These are phyloP conservation scores for Xylariaceae sp. DNA, from an alignment of 2,329 filamentous ascomycete species.

Conservation along the genomic window DNA sequence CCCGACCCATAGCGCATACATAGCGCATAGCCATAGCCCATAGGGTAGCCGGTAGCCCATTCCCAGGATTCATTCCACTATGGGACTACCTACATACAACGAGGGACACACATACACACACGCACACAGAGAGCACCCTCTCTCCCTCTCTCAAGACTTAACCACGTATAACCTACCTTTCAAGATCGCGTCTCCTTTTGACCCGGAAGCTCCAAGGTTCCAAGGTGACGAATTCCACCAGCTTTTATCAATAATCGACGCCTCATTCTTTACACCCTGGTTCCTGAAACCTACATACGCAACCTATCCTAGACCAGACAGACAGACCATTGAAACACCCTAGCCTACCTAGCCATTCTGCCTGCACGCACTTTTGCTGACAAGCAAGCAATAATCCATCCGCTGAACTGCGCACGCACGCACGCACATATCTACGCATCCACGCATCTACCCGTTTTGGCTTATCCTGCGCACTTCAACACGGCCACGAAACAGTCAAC, in stretches of 20 bases:
- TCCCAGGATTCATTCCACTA: constrained; percentile 5
- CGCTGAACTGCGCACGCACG: constrained; percentile 1
- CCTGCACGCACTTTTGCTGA: constrained; percentile 5
- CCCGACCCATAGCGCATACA: not conserved
- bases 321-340: not conserved
- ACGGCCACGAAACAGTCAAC: constrained; percentile 9
- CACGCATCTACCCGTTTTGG: not conserved
- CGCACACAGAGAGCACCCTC: constrained; percentile 2
- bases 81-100: not conserved
- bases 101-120: not conserved
- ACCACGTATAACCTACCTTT: not conserved
- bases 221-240: not conserved
- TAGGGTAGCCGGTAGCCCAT: not conserved
- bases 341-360: not conserved
- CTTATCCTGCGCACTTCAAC: constrained; percentile 3
- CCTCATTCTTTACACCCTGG: constrained; percentile 14
- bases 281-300: constrained; percentile 19
- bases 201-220: not conserved
- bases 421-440: constrained; percentile 4
- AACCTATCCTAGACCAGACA: too few relatives aligned
- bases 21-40: too few relatives aligned
- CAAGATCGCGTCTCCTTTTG: not conserved
- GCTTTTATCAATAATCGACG: not conserved
- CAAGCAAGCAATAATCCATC: constrained; percentile 18
- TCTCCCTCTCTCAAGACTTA: not conserved